Conservation (phyloP, 129 eudicot genomes). For the Escallonia herrerae region DNA sequence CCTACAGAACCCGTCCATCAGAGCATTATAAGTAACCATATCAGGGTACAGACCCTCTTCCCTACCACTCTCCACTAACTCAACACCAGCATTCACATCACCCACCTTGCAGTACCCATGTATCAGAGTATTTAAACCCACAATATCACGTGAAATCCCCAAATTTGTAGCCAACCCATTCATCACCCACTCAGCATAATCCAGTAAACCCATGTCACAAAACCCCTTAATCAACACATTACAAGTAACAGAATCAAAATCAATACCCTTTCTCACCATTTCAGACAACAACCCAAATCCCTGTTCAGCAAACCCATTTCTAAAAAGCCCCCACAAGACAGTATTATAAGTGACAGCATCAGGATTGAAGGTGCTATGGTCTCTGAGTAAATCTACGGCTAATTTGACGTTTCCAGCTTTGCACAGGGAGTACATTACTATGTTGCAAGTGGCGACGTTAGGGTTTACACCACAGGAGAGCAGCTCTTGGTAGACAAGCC, state of each 20-base stretch:
- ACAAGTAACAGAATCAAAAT: slow-evolving; percentile 60
- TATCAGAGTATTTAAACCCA: slow-evolving; percentile 73
- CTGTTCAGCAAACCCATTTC: slow-evolving; percentile 34
- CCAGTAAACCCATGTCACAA: slow-evolving; percentile 37
- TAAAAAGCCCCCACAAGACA: slow-evolving; percentile 87
- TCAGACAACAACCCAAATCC: slow-evolving; percentile 74
- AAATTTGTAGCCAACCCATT: slow-evolving; percentile 23
- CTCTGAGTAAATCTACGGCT: slow-evolving; percentile 48
- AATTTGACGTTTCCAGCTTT: slow-evolving; percentile 49
- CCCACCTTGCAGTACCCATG: slow-evolving; percentile 50
- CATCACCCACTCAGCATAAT: slow-evolving; percentile 35
- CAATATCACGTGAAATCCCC: slow-evolving; percentile 35
- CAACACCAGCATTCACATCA: slow-evolving; percentile 30
- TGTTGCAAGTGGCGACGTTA: slow-evolving; percentile 50
- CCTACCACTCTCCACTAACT: slow-evolving; percentile 38
- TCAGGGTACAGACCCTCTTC: slow-evolving; percentile 44
- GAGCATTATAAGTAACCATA: slow-evolving; percentile 63
- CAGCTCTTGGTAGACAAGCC: slow-evolving; percentile 53
- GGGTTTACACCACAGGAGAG: slow-evolving; percentile 44
- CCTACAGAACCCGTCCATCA: slow-evolving; percentile 63
- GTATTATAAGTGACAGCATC: slow-evolving; percentile 79
- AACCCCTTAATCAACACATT: slow-evolving; percentile 78
- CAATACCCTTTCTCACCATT: slow-evolving; percentile 63
- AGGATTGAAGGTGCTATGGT: slow-evolving; percentile 16
- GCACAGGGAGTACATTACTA: slow-evolving; percentile 59